Evolutionary conservation across 257 asterid genomes (phyloP), one percentile per base, ranked within the genome.

Genomic region (Anisodus tanguticus): DNA sequence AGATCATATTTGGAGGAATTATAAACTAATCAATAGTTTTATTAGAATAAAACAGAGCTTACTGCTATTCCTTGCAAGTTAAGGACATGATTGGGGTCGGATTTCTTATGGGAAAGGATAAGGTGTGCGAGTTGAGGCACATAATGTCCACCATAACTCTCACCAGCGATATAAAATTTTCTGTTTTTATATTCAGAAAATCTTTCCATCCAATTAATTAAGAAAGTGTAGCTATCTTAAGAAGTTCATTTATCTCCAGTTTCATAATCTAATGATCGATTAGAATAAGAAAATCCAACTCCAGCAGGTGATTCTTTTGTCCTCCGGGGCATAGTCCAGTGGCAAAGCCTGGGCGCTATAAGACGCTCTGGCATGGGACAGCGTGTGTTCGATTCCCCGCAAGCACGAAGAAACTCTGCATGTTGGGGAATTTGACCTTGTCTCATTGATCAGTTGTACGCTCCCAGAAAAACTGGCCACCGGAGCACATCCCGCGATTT

Each of bases 301-400:
- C 98, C 94, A 2, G 97, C 95, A 0, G 95, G 98, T 3, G 98
- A 94, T 62, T 94, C 97, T 88, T n/a, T n/a, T n/a, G 26, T 22
- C 26, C 26, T 22, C 26, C 26, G 26, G 26, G 26, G 26, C 26
- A 22, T 22, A 22, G 26, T 22, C 26, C 26, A 22, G 26, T 22
- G 26, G 26, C 26, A 22, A 22, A 22, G 26, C 0, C 26, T 22
- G 26, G 26, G 26, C 26, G 26, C 26, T 22, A 22, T 22, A 22
- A 22, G 26, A 22, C 26, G 26, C 26, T 22, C 26, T 22, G 26
- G 26, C 26, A 22, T 22, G 26, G 26, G 26, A 22, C 26, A 22
- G 26, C 26, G 26, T 22, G 26, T 22, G 26, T 22, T 22, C 0
- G 26, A 22, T 22, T 22, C 0, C 26, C 26, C 26, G 26, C 26